These are phyloP conservation scores for Cystofilobasidium macerans DNA, from an alignment of 768 basidiomycete genomes.

Conservation along the genomic window DNA sequence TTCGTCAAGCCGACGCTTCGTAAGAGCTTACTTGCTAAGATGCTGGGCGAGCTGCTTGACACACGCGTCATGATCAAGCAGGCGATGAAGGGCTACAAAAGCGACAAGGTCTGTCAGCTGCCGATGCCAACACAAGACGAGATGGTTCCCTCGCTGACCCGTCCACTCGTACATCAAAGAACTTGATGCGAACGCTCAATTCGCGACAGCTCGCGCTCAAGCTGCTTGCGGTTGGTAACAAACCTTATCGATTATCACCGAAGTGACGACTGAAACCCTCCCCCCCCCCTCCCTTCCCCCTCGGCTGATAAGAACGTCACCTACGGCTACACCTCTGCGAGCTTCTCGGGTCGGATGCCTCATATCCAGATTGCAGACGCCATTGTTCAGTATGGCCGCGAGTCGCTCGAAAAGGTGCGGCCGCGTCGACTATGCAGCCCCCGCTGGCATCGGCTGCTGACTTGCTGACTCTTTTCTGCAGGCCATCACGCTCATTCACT, in stretches of 20 bases:
- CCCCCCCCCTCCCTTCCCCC: background rate
- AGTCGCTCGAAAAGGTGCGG: slow-evolving; percentile 80
- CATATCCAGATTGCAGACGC: slow-evolving; percentile 96
- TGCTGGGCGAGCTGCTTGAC: slow-evolving; percentile 84
- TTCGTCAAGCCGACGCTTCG: slow-evolving; percentile 79
- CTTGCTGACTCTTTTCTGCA: slow-evolving; percentile 34
- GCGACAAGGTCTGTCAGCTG: slow-evolving; percentile 53
- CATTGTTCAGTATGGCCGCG: slow-evolving; percentile 90
- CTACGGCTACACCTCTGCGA: slow-evolving; percentile 90
- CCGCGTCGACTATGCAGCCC: background rate
- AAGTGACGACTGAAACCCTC: too few species aligned
- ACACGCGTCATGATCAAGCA: slow-evolving; percentile 97
- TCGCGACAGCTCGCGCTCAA: slow-evolving; percentile 88
- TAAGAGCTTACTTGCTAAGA: slow-evolving; percentile 72
- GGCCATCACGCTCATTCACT: slow-evolving; percentile 73
- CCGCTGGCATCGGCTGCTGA: background rate
- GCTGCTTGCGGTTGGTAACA: slow-evolving; percentile 65
- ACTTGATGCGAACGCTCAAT: slow-evolving; percentile 62
- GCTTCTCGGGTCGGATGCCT: slow-evolving; percentile 94
- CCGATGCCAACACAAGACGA: background rate
- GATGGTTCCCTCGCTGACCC: background rate
- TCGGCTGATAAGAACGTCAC: slow-evolving; percentile 48
- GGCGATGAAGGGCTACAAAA: slow-evolving; percentile 71
- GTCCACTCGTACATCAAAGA: slow-evolving; percentile 41
- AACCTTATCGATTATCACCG: too few species aligned